These are phyloP conservation scores for Gossypium anomalum DNA, from an alignment of 345 rosid genomes.

Conservation along the genomic window DNA sequence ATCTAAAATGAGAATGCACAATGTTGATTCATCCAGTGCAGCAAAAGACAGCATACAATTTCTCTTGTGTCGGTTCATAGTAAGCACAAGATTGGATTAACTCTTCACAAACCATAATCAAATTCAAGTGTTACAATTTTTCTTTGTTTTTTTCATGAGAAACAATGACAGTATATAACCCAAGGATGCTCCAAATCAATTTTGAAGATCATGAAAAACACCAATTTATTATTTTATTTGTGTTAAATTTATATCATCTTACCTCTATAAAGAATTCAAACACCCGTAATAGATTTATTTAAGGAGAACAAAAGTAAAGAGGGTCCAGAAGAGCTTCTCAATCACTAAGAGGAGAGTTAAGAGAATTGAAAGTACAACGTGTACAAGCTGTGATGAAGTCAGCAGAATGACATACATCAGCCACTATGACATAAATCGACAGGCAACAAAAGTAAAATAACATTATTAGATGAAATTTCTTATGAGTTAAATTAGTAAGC, in stretches of 20 bases:
- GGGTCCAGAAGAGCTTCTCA: neutral
- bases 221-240: neutral
- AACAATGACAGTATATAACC: neutral
- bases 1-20: neutral
- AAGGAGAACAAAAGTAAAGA: neutral
- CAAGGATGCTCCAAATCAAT: neutral
- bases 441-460: neutral
- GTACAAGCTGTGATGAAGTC: neutral
- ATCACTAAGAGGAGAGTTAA: neutral
- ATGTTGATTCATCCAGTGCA: neutral
- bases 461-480: neutral
- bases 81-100: neutral
- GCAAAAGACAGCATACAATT: neutral
- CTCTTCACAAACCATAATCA: neutral
- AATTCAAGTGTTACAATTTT: conserved; percentile 1
- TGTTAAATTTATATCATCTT: neutral
- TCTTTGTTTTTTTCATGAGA: neutral
- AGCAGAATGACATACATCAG: neutral
- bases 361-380: neutral
- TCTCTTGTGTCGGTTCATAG: neutral
- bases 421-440: neutral
- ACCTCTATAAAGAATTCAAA: neutral
- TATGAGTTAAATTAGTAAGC: conserved; percentile 1
- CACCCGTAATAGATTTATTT: neutral
- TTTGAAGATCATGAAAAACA: neutral